phyloP scores from a whole-genome alignment of 176 grass and related monocot species.

The Avena insularis region DNA sequence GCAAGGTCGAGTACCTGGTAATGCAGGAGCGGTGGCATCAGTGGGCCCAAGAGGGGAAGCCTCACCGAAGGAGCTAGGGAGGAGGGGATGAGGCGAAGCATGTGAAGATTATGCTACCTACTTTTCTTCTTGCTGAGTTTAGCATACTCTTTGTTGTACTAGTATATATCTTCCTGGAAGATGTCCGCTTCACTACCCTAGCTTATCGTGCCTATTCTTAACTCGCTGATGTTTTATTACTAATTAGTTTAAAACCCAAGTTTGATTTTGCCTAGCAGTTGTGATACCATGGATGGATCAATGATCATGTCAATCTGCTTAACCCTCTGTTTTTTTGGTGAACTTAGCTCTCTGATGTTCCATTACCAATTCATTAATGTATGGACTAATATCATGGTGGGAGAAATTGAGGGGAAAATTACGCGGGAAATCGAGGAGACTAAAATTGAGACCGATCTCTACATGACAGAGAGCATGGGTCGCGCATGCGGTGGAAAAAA shows the following conservation, averaged over 20 bases:
- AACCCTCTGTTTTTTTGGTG: neutral
- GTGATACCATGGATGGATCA: neutral
- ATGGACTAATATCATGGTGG: neutral
- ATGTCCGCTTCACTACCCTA: neutral
- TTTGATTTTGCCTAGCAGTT: neutral
- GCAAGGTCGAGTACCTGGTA: neutral
- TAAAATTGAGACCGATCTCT: neutral
- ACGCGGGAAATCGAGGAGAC: neutral
- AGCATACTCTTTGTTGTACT: conserved; percentile 11
- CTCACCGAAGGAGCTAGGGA: neutral
- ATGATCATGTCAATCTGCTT: neutral
- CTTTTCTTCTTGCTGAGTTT: conserved; percentile 20
- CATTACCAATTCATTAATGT: neutral
- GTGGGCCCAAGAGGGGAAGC: neutral
- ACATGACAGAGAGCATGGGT: neutral
- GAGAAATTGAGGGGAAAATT: neutral
- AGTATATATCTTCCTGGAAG: neutral
- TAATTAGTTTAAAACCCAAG: neutral
- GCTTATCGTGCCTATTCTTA: neutral
- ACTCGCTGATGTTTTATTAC: neutral
- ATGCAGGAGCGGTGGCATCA: neutral
- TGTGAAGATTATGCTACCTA: conserved; percentile 3
- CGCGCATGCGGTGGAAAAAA: neutral
- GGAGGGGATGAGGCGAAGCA: neutral
- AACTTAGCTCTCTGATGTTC: neutral